Conservation (phyloP, 1,284 basidiomycete species). For the Rhodofomes roseus region DNA sequence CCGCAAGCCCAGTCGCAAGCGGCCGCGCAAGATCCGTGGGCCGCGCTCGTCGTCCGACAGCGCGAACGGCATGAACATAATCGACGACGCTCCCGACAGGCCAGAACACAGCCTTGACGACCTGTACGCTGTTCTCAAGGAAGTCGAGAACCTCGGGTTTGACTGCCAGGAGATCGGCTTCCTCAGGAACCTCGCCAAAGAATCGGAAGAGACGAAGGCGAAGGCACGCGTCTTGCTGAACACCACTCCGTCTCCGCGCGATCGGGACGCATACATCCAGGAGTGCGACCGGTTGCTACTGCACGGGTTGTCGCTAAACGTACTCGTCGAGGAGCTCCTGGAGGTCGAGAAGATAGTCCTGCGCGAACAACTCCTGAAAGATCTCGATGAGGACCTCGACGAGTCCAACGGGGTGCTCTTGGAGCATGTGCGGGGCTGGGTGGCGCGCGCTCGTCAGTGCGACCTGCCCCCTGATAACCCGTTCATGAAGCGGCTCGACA, state of each 20-base stretch:
- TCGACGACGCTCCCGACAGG: conserved; percentile 59
- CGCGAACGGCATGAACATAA: conserved; percentile 5
- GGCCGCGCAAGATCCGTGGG: conserved; percentile 59
- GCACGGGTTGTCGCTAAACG: conserved; percentile 71
- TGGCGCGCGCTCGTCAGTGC: conserved; percentile 65
- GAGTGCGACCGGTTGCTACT: conserved; percentile 70
- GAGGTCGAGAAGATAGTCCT: conserved; percentile 77
- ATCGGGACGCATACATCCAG: conserved; percentile 56
- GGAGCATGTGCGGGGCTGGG: conserved; percentile 65
- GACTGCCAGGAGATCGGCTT: conserved; percentile 70
- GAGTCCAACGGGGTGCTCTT: conserved; percentile 55
- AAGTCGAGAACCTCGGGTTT: conserved; percentile 76
- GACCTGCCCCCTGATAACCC: conserved; percentile 60
- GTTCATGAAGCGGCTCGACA: conserved; percentile 54
- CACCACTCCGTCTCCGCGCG: conserved; percentile 28
- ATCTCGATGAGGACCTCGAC: conserved; percentile 63
- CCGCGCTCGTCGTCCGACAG: conserved; percentile 33
- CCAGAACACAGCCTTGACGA: conserved; percentile 68
- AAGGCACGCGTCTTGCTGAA: conserved; percentile 52
- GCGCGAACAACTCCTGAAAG: conserved; percentile 63
- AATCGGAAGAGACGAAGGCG: conserved; percentile 62
- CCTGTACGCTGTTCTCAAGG: conserved; percentile 61
- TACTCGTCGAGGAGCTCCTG: conserved; percentile 70
- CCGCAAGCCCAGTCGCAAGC: conserved; percentile 70
- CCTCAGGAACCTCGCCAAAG: conserved; percentile 54